Evolutionary conservation across 2,329 filamentous ascomycete genomes (phyloP).

Genomic region (Hypoxylon sp.): DNA sequence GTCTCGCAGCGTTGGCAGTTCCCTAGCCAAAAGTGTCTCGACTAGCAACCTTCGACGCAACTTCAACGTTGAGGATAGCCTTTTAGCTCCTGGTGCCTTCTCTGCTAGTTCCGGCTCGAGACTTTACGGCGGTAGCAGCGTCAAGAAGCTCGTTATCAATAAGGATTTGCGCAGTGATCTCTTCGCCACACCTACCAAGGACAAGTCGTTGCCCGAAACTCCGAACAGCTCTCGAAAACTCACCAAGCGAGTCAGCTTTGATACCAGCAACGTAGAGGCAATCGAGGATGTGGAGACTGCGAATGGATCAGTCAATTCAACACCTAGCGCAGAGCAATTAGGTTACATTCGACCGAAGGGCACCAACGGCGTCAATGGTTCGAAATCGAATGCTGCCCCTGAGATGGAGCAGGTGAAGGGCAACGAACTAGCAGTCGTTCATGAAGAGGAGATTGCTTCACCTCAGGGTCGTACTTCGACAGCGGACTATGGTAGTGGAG

Average conservation of each 20-base stretch:
- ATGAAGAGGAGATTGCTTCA: constrained; percentile 68
- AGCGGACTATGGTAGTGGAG: constrained; percentile 51
- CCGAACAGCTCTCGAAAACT: constrained; percentile 62
- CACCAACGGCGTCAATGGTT: constrained; percentile 54
- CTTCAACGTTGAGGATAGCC: constrained; percentile 84
- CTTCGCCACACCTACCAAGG: constrained; percentile 68
- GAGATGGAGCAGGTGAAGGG: constrained; percentile 78
- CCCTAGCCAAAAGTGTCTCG: constrained; percentile 87
- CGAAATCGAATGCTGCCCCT: constrained; percentile 54
- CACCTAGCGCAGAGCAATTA: constrained; percentile 65
- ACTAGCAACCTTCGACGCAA: constrained; percentile 84
- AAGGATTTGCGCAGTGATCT: constrained; percentile 80
- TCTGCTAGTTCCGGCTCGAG: constrained; percentile 71
- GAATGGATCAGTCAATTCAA: constrained; percentile 56
- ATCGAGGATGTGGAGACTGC: constrained; percentile 53
- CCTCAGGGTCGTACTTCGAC: constrained; percentile 44
- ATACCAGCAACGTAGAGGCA: constrained; percentile 66
- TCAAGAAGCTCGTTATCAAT: constrained; percentile 95
- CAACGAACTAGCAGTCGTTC: constrained; percentile 80
- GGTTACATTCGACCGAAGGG: constrained; percentile 65
- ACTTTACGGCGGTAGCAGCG: constrained; percentile 72
- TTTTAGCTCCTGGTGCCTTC: constrained; percentile 86
- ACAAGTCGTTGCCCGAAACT: constrained; percentile 54
- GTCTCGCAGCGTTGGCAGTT: constrained; percentile 77
- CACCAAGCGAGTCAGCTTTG: constrained; percentile 92